Base-by-base conservation (phyloP, 1,139 yeast species). In the Sugiyamaella japonica region DNA sequence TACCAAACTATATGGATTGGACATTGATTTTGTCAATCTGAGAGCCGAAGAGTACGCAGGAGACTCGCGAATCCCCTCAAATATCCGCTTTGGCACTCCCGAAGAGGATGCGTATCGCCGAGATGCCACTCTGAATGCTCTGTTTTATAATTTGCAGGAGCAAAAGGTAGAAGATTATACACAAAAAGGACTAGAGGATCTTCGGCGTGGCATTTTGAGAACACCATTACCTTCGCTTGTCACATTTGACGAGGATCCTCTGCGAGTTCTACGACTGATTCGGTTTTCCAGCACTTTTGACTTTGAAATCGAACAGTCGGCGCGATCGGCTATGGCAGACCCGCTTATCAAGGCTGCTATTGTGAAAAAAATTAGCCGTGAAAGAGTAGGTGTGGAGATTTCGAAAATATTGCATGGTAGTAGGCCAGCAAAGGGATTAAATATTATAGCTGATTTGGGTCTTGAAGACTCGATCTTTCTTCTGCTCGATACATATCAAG, bases 161-260 rank as follows among this genome's bases (percentile, higher is more conserved):
- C 75, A 75, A 20, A 64, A 77, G 56, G 84, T 93, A 20, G 99
- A 93, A 66, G 99, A 93, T 70, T 83, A 85, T 59, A 93, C 99
- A 0, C 81, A 80, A 0, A 67, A 68, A 20, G 99, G 99, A 0
- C 65, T 91, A 12, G 68, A 77, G 10, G 99, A 93, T 68, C 75
- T 93, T 58, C 63, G 76, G 48, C 63, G 73, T 39, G 96, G 97
- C 0, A 70, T 89, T 0, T 75, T 93, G 58, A 76, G 97, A 57
- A 93, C 99, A 0, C 99, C 99, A 0, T 75, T 93, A 53, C 84
- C 82, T 13, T 96, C 99, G 1, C 70, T 78, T 46, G 83, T 86
- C 64, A 93, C 99, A 0, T 93, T 93, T 66, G 69, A 85, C 52
- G 99, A 93, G 68, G 99, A 93, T 69, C 99, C 99, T 0, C 76